Evolutionary conservation across 1,284 basidiomycete species (phyloP).

Genomic region (Fomitopsis schrenkii): DNA sequence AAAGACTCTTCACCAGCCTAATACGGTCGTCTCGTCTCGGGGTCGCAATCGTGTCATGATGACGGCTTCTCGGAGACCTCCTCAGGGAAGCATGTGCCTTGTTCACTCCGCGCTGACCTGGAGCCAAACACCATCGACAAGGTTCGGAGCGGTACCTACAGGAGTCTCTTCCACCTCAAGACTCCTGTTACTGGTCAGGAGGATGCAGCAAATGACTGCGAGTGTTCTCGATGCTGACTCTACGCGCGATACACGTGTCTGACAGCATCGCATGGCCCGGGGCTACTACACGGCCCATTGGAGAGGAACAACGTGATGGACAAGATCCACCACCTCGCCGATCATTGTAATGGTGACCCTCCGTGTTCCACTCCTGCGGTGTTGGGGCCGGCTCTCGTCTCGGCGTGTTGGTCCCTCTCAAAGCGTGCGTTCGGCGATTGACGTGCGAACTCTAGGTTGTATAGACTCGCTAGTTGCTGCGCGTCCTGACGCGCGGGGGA

Average conservation of each 20-base stretch:
- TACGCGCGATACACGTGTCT: background rate
- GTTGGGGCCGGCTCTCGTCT: conserved; percentile 99
- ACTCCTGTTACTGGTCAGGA: conserved; percentile 98
- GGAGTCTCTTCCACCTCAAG: conserved; percentile 98
- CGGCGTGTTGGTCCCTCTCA: conserved; percentile 96
- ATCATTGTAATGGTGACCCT: conserved; percentile 98
- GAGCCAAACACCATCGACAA: conserved; percentile 98
- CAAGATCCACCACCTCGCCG: conserved; percentile 92
- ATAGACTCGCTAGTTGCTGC: too few species aligned
- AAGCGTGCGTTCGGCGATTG: too few species aligned
- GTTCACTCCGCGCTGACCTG: conserved; percentile 96
- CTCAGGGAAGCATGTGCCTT: conserved; percentile 96
- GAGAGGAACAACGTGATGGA: conserved; percentile 97
- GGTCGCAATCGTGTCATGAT: conserved; percentile 71
- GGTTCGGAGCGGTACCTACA: conserved; percentile 93
- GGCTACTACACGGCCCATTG: conserved; percentile 98
- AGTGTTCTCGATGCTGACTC: conserved; percentile 25
- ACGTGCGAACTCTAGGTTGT: too few species aligned
- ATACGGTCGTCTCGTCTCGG: conserved; percentile 84
- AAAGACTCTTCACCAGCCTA: conserved; percentile 66
- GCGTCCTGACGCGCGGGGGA: too few species aligned
- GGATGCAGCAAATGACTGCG: conserved; percentile 99
- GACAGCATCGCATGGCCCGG: conserved; percentile 51
- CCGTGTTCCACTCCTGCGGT: conserved; percentile 99
- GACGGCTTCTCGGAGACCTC: conserved; percentile 93